Base-by-base conservation (phyloP, 768 basidiomycete genomes). In the Russula vinacea region DNA sequence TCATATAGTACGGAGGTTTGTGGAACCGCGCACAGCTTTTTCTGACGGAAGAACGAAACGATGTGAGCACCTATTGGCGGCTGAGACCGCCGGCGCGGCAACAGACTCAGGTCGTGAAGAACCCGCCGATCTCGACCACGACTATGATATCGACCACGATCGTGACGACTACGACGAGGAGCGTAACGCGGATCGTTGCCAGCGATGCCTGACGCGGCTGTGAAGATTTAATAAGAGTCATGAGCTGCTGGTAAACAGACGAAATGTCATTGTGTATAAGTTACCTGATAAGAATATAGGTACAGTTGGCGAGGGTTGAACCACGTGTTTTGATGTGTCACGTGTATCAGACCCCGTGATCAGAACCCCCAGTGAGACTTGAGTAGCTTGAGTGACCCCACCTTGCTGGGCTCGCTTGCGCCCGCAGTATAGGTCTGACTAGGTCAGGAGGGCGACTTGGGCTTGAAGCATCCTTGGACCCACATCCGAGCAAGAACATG, bases 401-500 rank as follows among this genome's bases (percentile, higher is more conserved):
- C n/a, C n/a, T n/a, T n/a, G n/a, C n/a, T n/a, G n/a, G n/a, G n/a
- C n/a, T n/a, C n/a, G n/a, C n/a, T n/a, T n/a, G n/a, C n/a, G n/a
- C n/a, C n/a, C n/a, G n/a, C n/a, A n/a, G n/a, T n/a, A n/a, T n/a
- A n/a, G n/a, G n/a, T n/a, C n/a, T n/a, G n/a, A n/a, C n/a, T n/a
- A n/a, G n/a, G 67, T 55, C 45, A 66, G 39, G 57, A 62, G 22
- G 62, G 60, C 35, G n/a, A n/a, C n/a, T n/a, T n/a, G n/a, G n/a
- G n/a, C 17, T 71, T 92, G 58, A 85, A 81, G 70, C 87, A 87
- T 70, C 78, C 84, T 8, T 91, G 89, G 87, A 71, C 92, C 60
- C 87, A 92, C 71, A 54, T 91, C 10, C 90, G 92, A 73, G 84
- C 87, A 51, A 88, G 54, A 81, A 86, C 70, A 62, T 92, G 70